phyloP scores from a whole-genome alignment of 495 filamentous ascomycete species.

The Penicillium alfredii region DNA sequence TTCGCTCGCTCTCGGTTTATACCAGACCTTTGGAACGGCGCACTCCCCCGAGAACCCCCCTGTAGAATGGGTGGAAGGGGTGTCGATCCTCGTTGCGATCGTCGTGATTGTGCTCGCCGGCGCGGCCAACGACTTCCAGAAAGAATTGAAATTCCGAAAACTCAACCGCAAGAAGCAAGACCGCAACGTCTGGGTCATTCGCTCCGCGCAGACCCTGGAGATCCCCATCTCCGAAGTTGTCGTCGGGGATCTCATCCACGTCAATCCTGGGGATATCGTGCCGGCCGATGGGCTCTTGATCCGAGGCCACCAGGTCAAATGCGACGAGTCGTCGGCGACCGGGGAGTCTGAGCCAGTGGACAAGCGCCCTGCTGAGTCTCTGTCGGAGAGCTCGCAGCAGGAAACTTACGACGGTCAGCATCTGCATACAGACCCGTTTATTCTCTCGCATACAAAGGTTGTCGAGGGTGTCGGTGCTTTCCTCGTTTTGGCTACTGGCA shows the following conservation, averaged over 20 bases:
- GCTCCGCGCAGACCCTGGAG: slow-evolving; percentile 68
- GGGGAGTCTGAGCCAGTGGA: slow-evolving; percentile 90
- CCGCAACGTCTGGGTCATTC: slow-evolving; percentile 64
- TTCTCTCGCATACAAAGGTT: slow-evolving; percentile 86
- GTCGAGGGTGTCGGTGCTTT: slow-evolving; percentile 87
- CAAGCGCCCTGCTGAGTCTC: too few species aligned
- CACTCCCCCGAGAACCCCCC: slow-evolving; percentile 45
- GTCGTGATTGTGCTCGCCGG: slow-evolving; percentile 62
- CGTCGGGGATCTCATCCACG: slow-evolving; percentile 75
- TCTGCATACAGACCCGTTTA: slow-evolving; percentile 87
- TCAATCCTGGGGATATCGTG: slow-evolving; percentile 86
- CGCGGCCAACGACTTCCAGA: slow-evolving; percentile 65
- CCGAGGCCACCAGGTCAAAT: slow-evolving; percentile 67
- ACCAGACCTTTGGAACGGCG: slow-evolving; percentile 49
- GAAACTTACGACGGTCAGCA: slow-evolving; percentile 71
- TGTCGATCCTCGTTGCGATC: slow-evolving; percentile 66
- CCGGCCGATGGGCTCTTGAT: slow-evolving; percentile 76
- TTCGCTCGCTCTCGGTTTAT: slow-evolving; percentile 76
- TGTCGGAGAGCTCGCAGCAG: slow-evolving; percentile 61
- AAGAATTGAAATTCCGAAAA: slow-evolving; percentile 64
- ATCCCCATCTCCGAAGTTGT: slow-evolving; percentile 76
- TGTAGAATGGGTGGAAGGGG: slow-evolving; percentile 76
- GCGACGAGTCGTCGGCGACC: slow-evolving; percentile 78
- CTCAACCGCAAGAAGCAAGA: slow-evolving; percentile 69
- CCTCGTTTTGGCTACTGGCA: slow-evolving; percentile 80